Evolutionary conservation across 1,284 basidiomycete species (phyloP).

Genomic region (Singerocomus rubriflavus): DNA sequence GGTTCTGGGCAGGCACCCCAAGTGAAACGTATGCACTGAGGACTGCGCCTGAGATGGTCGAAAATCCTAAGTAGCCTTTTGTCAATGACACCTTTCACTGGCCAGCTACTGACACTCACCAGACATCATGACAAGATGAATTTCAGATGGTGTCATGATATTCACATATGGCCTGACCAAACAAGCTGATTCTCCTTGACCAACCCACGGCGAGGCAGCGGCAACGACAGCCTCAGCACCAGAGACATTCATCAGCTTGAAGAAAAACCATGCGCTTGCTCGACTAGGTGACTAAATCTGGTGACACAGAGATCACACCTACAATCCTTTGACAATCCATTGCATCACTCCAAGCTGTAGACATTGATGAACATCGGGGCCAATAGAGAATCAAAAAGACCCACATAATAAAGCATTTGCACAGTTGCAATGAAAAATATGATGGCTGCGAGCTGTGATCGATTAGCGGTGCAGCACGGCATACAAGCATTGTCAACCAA

Average conservation of each 20-base stretch:
- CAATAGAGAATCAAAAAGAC: constrained; percentile 11
- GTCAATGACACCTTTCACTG: constrained; percentile 2
- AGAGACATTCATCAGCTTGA: constrained; percentile 82
- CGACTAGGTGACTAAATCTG: constrained; percentile 1
- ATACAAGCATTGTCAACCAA: constrained; percentile 31
- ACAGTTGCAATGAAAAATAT: constrained; percentile 88
- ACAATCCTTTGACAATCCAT: constrained; percentile 83
- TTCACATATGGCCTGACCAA: constrained; percentile 85
- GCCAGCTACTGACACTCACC: constrained; percentile 42
- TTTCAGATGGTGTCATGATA: constrained; percentile 84
- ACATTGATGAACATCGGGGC: neutral
- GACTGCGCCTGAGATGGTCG: constrained; percentile 89
- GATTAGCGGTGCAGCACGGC: constrained; percentile 8
- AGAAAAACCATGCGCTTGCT: constrained; percentile 85
- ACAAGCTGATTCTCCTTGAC: constrained; percentile 85
- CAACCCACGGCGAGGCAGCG: constrained; percentile 88
- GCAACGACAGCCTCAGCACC: constrained; percentile 93
- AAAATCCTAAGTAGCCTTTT: constrained; percentile 51
- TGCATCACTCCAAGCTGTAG: constrained; percentile 75
- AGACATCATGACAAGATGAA: constrained; percentile 88
- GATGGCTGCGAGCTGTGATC: constrained; percentile 60
- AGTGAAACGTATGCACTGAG: constrained; percentile 80
- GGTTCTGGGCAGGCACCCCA: constrained; percentile 79
- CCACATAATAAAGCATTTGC: constrained; percentile 78
- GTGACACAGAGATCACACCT: constrained; percentile 21